phyloP scores from a whole-genome alignment of 2,329 filamentous ascomycete species.

The Trichoderma atroviride region DNA sequence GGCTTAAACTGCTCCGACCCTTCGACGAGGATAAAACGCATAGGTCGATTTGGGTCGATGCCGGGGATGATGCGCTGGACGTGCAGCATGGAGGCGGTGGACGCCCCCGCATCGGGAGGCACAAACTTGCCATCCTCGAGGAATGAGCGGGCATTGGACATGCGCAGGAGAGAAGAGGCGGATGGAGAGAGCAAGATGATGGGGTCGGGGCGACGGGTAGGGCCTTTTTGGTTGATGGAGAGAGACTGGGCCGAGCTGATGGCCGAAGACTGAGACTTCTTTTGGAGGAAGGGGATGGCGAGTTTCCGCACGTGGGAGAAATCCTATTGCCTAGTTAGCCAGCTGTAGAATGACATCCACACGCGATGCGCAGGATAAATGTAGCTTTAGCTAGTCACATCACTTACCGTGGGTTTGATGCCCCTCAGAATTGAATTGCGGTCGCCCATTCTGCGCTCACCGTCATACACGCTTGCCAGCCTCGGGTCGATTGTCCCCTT shows the following conservation, averaged over 20 bases:
- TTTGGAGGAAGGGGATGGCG: slow-evolving; percentile 73
- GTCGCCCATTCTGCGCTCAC: slow-evolving; percentile 89
- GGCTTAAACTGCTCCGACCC: slow-evolving; percentile 93
- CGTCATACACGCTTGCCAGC: slow-evolving; percentile 84
- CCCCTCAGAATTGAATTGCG: slow-evolving; percentile 86
- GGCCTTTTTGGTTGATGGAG: slow-evolving; percentile 56
- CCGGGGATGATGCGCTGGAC: slow-evolving; percentile 75
- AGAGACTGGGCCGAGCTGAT: slow-evolving; percentile 50
- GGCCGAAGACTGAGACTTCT: slow-evolving; percentile 52
- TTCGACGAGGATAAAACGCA: slow-evolving; percentile 95
- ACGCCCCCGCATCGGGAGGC: slow-evolving; percentile 70
- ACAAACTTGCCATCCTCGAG: slow-evolving; percentile 82
- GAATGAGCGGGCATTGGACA: slow-evolving; percentile 95
- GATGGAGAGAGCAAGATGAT: slow-evolving; percentile 98
- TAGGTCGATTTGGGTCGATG: slow-evolving; percentile 69
- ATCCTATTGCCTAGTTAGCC: slow-evolving; percentile 59
- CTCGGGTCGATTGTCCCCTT: slow-evolving; percentile 76
- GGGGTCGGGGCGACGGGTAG: slow-evolving; percentile 65
- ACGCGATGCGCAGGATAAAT: background rate
- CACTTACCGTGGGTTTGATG: slow-evolving; percentile 79
- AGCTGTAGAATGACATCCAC: background rate
- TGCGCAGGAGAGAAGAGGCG: slow-evolving; percentile 88
- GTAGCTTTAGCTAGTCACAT: background rate
- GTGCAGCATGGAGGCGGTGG: slow-evolving; percentile 78
- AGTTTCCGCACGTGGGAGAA: slow-evolving; percentile 92